Conservation (phyloP, 805 yeast species). For the Torulaspora delbrueckii region DNA sequence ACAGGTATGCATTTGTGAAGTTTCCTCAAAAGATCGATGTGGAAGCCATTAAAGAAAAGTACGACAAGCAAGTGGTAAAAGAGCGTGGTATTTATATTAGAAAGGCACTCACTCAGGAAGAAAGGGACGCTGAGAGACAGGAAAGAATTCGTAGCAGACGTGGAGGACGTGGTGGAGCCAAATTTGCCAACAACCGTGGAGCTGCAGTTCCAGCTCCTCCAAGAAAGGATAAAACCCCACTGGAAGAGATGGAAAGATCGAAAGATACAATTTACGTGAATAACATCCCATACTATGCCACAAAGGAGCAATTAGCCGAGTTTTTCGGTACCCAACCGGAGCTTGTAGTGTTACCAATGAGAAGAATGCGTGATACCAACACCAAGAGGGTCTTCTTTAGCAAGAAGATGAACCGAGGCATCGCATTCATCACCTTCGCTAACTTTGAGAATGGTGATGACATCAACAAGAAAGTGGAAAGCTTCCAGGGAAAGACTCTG, state of each 20-base stretch:
- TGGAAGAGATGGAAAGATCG: conserved; percentile 39
- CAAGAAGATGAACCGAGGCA: conserved; percentile 46
- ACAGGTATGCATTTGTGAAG: conserved; percentile 34
- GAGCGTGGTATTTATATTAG: conserved; percentile 34
- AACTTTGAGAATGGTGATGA: conserved; percentile 40
- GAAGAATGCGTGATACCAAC: conserved; percentile 29
- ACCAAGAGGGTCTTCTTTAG: conserved; percentile 36
- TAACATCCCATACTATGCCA: conserved; percentile 57
- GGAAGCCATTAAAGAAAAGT: conserved; percentile 29
- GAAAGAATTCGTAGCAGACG: conserved; percentile 11
- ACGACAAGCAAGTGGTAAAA: conserved; percentile 28
- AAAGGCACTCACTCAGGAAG: conserved; percentile 27
- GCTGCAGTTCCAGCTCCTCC: conserved; percentile 26
- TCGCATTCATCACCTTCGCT: conserved; percentile 54
- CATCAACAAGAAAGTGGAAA: conserved; percentile 61
- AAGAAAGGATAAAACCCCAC: conserved; percentile 33
- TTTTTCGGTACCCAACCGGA: conserved; percentile 48
- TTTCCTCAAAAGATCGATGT: conserved; percentile 31
- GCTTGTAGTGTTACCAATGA: conserved; percentile 50
- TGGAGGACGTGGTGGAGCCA: conserved; percentile 18
- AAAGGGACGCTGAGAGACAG: conserved; percentile 19
- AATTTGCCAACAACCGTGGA: conserved; percentile 14
- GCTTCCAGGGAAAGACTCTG: conserved; percentile 60
- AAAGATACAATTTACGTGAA: conserved; percentile 56
- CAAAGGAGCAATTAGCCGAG: conserved; percentile 50